Conservation (phyloP, 176 grass and related monocot genomes). For the Stipa capillata region DNA sequence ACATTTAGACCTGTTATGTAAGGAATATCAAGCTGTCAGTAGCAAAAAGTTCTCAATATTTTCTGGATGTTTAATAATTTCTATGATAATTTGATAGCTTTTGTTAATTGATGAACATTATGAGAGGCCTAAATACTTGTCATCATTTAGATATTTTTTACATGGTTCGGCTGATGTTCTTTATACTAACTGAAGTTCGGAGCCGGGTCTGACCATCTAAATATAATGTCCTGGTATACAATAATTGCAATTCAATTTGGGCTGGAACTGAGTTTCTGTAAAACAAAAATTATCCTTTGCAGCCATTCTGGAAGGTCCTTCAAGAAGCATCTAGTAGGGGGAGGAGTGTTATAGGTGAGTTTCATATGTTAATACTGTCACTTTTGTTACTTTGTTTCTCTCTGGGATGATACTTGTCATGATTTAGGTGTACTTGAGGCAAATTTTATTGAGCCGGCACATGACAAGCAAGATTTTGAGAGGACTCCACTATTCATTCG, state of each 20-base stretch:
- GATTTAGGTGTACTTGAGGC: conserved; percentile 89
- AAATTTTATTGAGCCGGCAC: conserved; percentile 97
- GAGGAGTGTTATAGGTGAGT: conserved; percentile 86
- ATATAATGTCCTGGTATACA: neutral
- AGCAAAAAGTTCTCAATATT: neutral
- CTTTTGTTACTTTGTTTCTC: neutral
- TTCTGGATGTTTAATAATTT: neutral
- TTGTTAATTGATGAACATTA: neutral
- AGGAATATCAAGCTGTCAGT: neutral
- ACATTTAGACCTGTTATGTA: neutral
- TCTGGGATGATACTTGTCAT: conserved; percentile 3
- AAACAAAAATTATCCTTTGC: conserved; percentile 19
- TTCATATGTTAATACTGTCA: conserved; percentile 12
- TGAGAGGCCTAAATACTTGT: neutral
- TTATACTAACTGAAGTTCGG: neutral
- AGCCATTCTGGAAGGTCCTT: conserved; percentile 98
- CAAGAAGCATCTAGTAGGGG: conserved; percentile 96
- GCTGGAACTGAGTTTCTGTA: neutral
- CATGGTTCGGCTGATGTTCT: neutral
- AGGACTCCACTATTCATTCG: conserved; percentile 84
- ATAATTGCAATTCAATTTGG: neutral
- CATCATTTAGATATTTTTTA: neutral
- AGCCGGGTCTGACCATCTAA: neutral
- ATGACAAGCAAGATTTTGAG: conserved; percentile 99
- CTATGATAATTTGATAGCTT: neutral